phyloP scores from a whole-genome alignment of 2,329 filamentous ascomycete species.

The Coniochaeta hoffmannii region DNA sequence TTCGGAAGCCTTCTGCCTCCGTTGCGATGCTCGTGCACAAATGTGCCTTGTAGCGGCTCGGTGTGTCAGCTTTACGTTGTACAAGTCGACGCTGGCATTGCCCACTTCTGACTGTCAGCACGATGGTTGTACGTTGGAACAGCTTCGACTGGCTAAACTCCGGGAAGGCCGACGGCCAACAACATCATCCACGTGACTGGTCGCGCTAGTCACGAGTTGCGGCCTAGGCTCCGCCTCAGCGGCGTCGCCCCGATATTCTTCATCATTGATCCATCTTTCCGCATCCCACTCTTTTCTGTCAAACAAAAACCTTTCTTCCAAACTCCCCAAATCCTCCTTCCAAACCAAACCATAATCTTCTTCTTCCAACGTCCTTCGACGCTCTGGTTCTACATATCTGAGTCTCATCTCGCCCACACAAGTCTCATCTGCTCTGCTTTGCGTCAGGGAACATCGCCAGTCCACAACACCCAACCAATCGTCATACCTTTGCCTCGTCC shows the following conservation, averaged over 20 bases:
- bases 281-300: constrained; percentile 1
- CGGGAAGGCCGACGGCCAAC: background rate
- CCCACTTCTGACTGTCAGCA: background rate
- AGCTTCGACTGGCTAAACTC: background rate
- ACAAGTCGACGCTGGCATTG: background rate
- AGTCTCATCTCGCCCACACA: background rate
- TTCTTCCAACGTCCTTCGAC: background rate
- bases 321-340: background rate
- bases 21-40: too few species aligned
- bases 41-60: too few species aligned
- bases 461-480: background rate
- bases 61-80: background rate
- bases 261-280: constrained; percentile 1
- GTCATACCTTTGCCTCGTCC: background rate
- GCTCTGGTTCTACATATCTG: background rate
- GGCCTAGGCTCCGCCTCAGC: background rate
- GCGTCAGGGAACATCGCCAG: background rate
- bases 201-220: background rate
- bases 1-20: too few species aligned
- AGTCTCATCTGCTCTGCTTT: constrained; percentile 1
- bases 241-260: constrained; percentile 2
- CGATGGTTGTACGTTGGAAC: background rate
- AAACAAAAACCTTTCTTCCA: constrained; percentile 3
- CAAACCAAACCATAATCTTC: background rate
- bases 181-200: background rate